A percentile compares a stretch with the other conserved stretches of the same genome.
phyloP scores from a whole-genome alignment of 345 rosid species.

The Camelina neglecta region DNA sequence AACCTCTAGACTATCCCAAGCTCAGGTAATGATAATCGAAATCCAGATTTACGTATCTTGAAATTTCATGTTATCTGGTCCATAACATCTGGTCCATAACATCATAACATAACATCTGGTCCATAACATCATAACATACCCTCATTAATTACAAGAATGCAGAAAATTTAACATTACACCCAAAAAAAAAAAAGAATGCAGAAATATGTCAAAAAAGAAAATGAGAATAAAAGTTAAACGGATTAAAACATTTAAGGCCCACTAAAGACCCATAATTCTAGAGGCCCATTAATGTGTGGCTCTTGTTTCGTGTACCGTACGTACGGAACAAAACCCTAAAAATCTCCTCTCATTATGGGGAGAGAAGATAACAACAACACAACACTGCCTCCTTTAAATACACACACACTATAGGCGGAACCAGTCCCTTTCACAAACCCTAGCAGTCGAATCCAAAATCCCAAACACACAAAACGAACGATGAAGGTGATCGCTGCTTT shows the following conservation, averaged over 20 bases:
- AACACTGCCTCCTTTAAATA: conserved; percentile 9
- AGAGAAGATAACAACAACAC: not conserved
- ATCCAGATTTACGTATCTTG: too few species aligned
- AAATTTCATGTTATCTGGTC: too few species aligned
- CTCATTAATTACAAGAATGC: too few species aligned
- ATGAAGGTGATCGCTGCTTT: conserved; percentile 42
- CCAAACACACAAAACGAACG: not conserved
- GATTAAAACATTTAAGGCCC: not conserved
- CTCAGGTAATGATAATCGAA: too few species aligned
- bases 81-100: too few species aligned
- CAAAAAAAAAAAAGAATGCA: too few species aligned
- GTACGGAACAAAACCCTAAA: conserved; percentile 36
- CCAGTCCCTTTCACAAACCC: not conserved
- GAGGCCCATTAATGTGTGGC: conserved; percentile 2
- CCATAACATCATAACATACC: too few species aligned
- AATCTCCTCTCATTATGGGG: conserved; percentile 33
- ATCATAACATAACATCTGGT: too few species aligned
- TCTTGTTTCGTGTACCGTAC: conserved; percentile 33
- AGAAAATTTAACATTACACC: too few species aligned
- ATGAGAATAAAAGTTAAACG: too few species aligned
- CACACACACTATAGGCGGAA: conserved; percentile 4
- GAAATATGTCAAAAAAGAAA: too few species aligned
- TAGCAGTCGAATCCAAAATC: conserved; percentile 18
- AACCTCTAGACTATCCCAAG: too few species aligned
- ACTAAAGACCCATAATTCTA: not conserved